Evolutionary conservation across 2,329 filamentous ascomycete genomes (phyloP).

Genomic region (Albifimbria verrucaria): DNA sequence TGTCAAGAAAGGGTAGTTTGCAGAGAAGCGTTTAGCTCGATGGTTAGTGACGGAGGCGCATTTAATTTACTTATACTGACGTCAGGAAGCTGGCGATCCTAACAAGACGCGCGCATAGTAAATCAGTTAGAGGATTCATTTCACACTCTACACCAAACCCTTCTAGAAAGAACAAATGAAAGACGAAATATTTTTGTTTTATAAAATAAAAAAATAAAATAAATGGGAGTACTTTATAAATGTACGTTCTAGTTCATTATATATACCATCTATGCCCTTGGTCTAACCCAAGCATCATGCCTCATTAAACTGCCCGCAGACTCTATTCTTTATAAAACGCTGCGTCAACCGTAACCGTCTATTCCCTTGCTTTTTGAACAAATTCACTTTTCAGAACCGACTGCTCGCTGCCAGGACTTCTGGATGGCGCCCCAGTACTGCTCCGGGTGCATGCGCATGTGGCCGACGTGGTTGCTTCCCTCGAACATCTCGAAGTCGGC

Average conservation of each 20-base stretch:
- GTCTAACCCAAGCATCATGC: background rate
- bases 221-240: too few relatives aligned
- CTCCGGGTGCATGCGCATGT: slow-evolving; percentile 53
- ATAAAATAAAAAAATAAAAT: too few relatives aligned
- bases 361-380: background rate
- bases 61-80: background rate
- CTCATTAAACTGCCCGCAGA: background rate
- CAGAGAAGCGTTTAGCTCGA: too few relatives aligned
- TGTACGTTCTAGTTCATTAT: background rate
- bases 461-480: slow-evolving; percentile 57
- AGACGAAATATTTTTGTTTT: too few relatives aligned
- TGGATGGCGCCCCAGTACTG: slow-evolving; percentile 54
- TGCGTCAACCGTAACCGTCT: background rate
- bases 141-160: too few relatives aligned
- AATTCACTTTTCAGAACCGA: background rate
- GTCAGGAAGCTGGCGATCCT: background rate
- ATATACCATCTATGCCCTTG: too few relatives aligned
- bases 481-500: slow-evolving; percentile 52
- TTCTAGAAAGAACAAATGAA: too few relatives aligned
- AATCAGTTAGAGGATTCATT: too few relatives aligned
- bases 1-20: too few relatives aligned
- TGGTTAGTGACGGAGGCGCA: too few relatives aligned
- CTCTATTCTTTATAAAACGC: background rate
- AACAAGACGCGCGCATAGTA: background rate
- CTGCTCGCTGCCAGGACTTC: slow-evolving; percentile 20